A percentile compares a stretch with the other conserved stretches of the same genome.
Evolutionary conservation across 441 rosid genomes (phyloP).

Genomic region (Populus trichocarpa): DNA sequence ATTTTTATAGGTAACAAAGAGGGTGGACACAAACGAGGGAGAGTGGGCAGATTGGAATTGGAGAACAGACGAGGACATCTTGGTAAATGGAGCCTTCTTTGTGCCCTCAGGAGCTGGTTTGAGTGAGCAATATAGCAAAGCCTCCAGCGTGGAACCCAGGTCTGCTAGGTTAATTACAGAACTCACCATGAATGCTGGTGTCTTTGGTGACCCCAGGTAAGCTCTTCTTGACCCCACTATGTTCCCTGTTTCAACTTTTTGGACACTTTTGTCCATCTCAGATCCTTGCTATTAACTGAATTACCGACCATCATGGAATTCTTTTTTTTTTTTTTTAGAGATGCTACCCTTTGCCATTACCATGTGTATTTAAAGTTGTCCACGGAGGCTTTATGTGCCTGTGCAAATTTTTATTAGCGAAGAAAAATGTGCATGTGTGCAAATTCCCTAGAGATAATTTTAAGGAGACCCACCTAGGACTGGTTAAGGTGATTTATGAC

Average conservation of each 20-base stretch:
- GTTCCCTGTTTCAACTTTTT: too few relatives aligned
- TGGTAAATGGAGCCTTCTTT: constrained; percentile 90
- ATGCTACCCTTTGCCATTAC: not conserved
- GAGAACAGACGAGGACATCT: constrained; percentile 84
- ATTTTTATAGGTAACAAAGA: constrained; percentile 74
- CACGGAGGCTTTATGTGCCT: not conserved
- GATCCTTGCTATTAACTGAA: constrained; percentile 9
- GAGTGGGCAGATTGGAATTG: constrained; percentile 90
- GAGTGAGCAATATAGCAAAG: constrained; percentile 53
- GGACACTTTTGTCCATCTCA: not conserved
- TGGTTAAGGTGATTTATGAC: not conserved
- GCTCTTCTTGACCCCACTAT: not conserved
- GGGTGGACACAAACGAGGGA: constrained; percentile 72
- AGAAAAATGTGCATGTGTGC: not conserved
- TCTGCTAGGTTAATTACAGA: constrained; percentile 55
- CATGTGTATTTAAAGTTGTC: not conserved
- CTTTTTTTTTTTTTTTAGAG: too few relatives aligned
- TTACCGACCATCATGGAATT: constrained; percentile 1
- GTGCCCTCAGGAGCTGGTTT: constrained; percentile 88
- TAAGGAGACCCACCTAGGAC: not conserved
- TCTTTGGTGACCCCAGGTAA: constrained; percentile 71
- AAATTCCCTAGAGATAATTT: not conserved
- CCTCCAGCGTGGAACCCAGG: constrained; percentile 74
- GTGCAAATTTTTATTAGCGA: not conserved
- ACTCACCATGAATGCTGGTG: constrained; percentile 73